Percentiles rank a stretch among this genome's conserved stretches.
phyloP scores from a whole-genome alignment of 2,329 filamentous ascomycete genomes.

The Phialemoniopsis sp. region DNA sequence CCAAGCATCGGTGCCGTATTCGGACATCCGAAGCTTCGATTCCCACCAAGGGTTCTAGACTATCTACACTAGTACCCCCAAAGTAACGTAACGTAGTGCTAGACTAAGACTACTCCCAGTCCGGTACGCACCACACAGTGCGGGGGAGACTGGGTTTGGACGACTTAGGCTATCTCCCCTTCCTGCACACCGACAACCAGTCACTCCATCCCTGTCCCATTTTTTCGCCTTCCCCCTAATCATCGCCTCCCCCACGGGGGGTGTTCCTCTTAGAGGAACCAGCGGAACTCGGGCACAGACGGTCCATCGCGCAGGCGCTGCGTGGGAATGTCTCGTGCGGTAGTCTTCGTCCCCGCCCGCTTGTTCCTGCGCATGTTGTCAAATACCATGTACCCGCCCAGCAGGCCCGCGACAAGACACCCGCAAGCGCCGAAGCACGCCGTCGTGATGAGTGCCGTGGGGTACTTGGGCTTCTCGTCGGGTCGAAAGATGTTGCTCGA shows the following conservation, averaged over 20 bases:
- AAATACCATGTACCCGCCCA: conserved; percentile 60
- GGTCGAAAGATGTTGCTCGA: conserved; percentile 63
- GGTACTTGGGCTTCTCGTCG: conserved; percentile 61
- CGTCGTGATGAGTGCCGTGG: conserved; percentile 61
- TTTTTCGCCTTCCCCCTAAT: not conserved
- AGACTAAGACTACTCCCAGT: too few species aligned
- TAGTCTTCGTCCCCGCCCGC: conserved; percentile 48
- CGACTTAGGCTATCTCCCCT: too few species aligned
- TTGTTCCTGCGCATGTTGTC: conserved; percentile 61
- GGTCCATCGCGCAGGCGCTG: conserved; percentile 52
- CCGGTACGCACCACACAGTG: too few species aligned
- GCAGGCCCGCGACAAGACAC: conserved; percentile 44
- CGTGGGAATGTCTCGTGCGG: conserved; percentile 53
- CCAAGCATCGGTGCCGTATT: too few species aligned
- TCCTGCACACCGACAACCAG: too few species aligned
- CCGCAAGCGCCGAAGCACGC: conserved; percentile 61
- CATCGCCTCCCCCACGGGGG: too few species aligned
- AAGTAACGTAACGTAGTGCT: too few species aligned
- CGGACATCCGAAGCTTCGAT: too few species aligned
- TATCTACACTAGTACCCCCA: too few species aligned
- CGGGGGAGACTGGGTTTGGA: too few species aligned
- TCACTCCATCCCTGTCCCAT: too few species aligned
- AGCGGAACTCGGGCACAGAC: conserved; percentile 47
- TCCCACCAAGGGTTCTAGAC: too few species aligned
- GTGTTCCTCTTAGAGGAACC: conserved; percentile 54